A percentile compares a stretch with the other conserved stretches of the same genome.
phyloP scores from a whole-genome alignment of 495 filamentous ascomycete species.

The Tuber magnatum region DNA sequence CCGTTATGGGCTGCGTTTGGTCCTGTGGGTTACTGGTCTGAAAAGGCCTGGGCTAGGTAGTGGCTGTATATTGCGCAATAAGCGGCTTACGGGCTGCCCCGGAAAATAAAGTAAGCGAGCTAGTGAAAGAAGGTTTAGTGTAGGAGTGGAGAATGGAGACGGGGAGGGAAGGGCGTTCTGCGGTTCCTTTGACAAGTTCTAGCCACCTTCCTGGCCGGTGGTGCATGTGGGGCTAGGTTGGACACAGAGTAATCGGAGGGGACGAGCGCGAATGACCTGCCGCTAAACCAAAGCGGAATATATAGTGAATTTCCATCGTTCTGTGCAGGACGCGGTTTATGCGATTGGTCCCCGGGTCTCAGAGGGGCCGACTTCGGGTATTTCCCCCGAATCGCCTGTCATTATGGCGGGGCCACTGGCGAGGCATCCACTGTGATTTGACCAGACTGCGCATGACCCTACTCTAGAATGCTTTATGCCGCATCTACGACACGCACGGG shows the following conservation, averaged over 20 bases:
- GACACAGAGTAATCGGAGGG: background rate
- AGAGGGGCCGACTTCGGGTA: background rate
- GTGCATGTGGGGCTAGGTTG: background rate
- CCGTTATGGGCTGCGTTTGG: background rate
- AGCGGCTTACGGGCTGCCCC: background rate
- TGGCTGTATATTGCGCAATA: background rate
- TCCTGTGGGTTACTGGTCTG: background rate
- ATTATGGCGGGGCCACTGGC: background rate
- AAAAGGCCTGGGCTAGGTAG: background rate
- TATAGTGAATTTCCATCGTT: background rate
- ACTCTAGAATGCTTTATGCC: background rate
- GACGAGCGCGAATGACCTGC: background rate
- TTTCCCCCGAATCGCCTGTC: background rate
- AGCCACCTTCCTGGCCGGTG: background rate
- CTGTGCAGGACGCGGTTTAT: background rate
- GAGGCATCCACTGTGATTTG: background rate
- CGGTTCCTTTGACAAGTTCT: background rate
- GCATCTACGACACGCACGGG: background rate
- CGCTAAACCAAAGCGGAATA: background rate
- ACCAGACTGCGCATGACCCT: background rate
- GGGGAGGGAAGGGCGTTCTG: background rate
- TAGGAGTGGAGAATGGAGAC: background rate
- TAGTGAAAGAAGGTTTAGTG: background rate
- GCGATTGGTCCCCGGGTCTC: background rate
- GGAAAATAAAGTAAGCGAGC: conserved; percentile 1